phyloP scores from a whole-genome alignment of 2,329 filamentous ascomycete species.

The Claviceps spartinae region DNA sequence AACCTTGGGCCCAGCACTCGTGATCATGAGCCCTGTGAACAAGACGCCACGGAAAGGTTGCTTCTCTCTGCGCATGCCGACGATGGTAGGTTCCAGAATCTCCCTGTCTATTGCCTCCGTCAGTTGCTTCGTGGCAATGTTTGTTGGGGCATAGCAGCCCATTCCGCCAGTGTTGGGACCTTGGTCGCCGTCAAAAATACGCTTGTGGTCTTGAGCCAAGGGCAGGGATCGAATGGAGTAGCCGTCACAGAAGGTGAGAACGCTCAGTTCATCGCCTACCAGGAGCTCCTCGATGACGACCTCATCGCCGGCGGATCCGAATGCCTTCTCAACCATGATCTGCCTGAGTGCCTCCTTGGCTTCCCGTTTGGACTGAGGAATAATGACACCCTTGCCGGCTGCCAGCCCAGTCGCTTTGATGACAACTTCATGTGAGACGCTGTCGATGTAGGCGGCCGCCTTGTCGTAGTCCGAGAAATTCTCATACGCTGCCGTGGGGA shows the following conservation, averaged over 20 bases:
- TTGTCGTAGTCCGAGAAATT: slow-evolving; percentile 71
- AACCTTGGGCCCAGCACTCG: slow-evolving; percentile 62
- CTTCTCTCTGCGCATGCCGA: slow-evolving; percentile 74
- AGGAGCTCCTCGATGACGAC: slow-evolving; percentile 94
- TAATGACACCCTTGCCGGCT: slow-evolving; percentile 89
- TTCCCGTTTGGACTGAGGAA: slow-evolving; percentile 69
- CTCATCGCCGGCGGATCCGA: slow-evolving; percentile 74
- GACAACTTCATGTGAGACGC: slow-evolving; percentile 59
- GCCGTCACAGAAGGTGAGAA: slow-evolving; percentile 85
- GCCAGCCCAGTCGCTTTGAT: slow-evolving; percentile 91
- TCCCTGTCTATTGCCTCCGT: slow-evolving; percentile 65
- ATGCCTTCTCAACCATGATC: slow-evolving; percentile 82
- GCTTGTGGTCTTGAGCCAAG: slow-evolving; percentile 92
- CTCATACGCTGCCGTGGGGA: slow-evolving; percentile 81
- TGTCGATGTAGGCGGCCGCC: slow-evolving; percentile 62
- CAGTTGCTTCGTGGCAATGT: slow-evolving; percentile 60
- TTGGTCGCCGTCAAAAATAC: slow-evolving; percentile 76
- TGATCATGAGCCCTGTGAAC: slow-evolving; percentile 92
- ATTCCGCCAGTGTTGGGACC: slow-evolving; percentile 95
- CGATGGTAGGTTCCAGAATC: slow-evolving; percentile 78
- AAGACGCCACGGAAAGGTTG: slow-evolving; percentile 61
- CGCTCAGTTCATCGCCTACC: slow-evolving; percentile 80
- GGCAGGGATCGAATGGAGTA: slow-evolving; percentile 72
- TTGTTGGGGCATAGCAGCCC: slow-evolving; percentile 93
- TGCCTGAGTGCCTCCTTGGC: slow-evolving; percentile 68